These are phyloP conservation scores for Penicillium fimorum DNA, from an alignment of 495 filamentous ascomycete genomes.

Conservation along the genomic window DNA sequence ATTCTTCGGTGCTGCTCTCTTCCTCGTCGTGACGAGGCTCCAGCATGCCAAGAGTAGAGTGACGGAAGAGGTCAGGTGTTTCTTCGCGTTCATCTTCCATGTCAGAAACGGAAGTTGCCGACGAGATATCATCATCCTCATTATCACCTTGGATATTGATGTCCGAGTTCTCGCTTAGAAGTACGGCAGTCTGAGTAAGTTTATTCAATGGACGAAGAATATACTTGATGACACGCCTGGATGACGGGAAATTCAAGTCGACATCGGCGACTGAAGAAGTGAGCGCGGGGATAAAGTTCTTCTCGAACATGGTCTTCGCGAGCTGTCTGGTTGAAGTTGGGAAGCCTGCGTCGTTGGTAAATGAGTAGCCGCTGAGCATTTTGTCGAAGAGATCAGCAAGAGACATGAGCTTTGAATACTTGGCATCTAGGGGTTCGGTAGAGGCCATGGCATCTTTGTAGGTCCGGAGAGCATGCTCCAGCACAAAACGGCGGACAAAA, in stretches of 20 bases:
- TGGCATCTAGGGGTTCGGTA: conserved; percentile 75
- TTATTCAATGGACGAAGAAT: conserved; percentile 86
- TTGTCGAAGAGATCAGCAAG: conserved; percentile 90
- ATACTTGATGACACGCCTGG: conserved; percentile 92
- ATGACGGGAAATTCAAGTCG: conserved; percentile 89
- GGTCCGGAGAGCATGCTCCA: conserved; percentile 87
- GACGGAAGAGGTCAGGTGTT: conserved; percentile 94
- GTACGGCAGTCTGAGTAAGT: conserved; percentile 81
- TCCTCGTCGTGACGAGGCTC: conserved; percentile 80
- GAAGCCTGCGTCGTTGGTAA: conserved; percentile 46
- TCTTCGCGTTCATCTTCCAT: conserved; percentile 88
- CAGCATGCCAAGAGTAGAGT: conserved; percentile 92
- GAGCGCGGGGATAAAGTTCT: conserved; percentile 83
- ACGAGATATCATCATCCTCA: conserved; percentile 85
- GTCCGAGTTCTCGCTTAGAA: conserved; percentile 75
- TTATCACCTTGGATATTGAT: conserved; percentile 65
- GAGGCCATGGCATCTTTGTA: conserved; percentile 86
- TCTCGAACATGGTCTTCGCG: conserved; percentile 95
- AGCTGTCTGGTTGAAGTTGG: conserved; percentile 63
- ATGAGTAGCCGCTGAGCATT: conserved; percentile 80
- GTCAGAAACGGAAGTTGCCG: conserved; percentile 85
- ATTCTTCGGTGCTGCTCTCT: conserved; percentile 62
- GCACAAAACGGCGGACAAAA: conserved; percentile 89
- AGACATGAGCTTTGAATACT: conserved; percentile 80
- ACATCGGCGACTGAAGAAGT: conserved; percentile 94